Percentiles rank a stretch among this genome's conserved stretches.
Evolutionary conservation across 495 filamentous ascomycete species (phyloP).

Genomic region (Penicillium nucicola): DNA sequence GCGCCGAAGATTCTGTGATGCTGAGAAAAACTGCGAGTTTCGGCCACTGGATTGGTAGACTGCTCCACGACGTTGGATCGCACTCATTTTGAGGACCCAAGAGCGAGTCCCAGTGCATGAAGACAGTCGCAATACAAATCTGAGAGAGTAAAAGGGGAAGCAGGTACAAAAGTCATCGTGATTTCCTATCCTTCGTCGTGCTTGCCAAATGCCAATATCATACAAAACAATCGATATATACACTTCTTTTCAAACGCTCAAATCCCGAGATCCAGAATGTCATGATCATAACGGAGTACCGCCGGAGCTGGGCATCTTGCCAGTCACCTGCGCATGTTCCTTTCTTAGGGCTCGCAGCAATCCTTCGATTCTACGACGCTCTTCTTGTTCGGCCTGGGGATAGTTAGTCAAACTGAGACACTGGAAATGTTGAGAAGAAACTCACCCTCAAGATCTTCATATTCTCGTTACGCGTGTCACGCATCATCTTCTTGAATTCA

Average conservation of each 20-base stretch:
- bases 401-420: constrained; percentile 16
- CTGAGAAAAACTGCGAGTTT: constrained; percentile 6
- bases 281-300: constrained; percentile 45
- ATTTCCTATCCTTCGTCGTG: constrained; percentile 13
- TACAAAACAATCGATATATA: constrained; percentile 24
- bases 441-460: constrained; percentile 66
- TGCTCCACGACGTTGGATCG: neutral
- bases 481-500: constrained; percentile 91
- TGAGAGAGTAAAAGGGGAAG: neutral
- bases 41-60: constrained; percentile 1
- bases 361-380: constrained; percentile 62
- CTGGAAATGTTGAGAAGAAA: constrained; percentile 10
- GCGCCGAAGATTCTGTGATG: constrained; percentile 6
- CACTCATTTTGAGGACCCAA: constrained; percentile 10
- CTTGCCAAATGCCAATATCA: constrained; percentile 22
- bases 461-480: constrained; percentile 70
- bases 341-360: constrained; percentile 54
- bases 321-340: constrained; percentile 47
- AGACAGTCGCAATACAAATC: neutral
- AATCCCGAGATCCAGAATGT: constrained; percentile 15
- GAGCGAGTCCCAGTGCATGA: neutral
- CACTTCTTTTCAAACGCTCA: constrained; percentile 11
- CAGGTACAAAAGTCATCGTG: neutral
- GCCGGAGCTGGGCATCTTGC: constrained; percentile 49
- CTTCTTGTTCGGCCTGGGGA: constrained; percentile 66